Evolutionary conservation across 1,284 basidiomycete genomes (phyloP), one percentile per base, ranked within the genome.

Genomic region (Microbotryum scabiosae): DNA sequence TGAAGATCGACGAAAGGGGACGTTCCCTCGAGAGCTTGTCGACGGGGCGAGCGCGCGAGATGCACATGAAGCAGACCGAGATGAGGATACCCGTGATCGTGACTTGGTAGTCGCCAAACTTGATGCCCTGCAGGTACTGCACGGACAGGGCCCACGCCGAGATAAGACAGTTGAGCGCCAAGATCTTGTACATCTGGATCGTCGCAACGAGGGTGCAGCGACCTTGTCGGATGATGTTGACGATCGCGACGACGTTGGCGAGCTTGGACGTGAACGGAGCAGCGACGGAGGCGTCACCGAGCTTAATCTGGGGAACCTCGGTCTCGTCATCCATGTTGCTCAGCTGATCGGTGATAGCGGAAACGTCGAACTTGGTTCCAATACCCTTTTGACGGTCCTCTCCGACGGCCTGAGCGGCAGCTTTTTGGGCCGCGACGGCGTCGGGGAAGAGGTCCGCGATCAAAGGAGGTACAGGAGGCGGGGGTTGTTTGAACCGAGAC

Each of bases 141-240:
- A 97, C 93, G 70, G 88, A 91, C 65, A 97, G 79, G 10, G 88
- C 91, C 78, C 93, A 97, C 36, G 92, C 92, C 4, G 91, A 94
- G 74, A 97, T 97, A 47, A 97, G 79, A 74, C 92, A 96, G 75
- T 97, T 97, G 63, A 96, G 79, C 3, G 92, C 92, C 45, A 97
- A 80, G 69, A 97, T 97, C 80, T 96, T 96, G 84, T 96, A 97
- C 92, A 97, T 97, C 77, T 97, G 93, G 61, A 93, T 88, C 2
- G 92, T 97, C 1, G 92, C 92, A 49, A 97, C 92, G 18, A 97
- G 84, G 0, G 92, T 97, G 78, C 92, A 96, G 51, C 92, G 87
- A 25, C 93, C 92, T 78, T 97, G 92, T 50, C 92, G 85, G 70
- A 97, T 94, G 74, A 97, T 96, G 74, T 92, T 90, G 30, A 88